Conservation (phyloP, 106 monocot genomes). For the Dactylorhiza incarnata region DNA sequence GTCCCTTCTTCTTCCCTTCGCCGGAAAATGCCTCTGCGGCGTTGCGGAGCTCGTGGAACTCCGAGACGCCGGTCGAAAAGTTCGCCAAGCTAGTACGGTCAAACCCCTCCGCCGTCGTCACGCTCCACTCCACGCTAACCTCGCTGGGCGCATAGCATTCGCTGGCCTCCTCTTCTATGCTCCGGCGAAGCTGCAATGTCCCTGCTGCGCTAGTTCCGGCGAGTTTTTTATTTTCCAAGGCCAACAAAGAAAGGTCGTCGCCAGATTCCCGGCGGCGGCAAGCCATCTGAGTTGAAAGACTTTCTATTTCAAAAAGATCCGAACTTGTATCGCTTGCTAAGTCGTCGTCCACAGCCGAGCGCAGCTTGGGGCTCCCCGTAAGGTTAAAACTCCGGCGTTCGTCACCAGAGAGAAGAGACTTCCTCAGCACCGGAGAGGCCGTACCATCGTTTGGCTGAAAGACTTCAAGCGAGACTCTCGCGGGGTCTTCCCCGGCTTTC, state of each 20-base stretch:
- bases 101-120: constrained; percentile 58
- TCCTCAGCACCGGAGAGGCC: not conserved
- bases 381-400: constrained; percentile 5
- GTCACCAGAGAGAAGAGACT: not conserved
- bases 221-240: not conserved
- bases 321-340: constrained; percentile 63
- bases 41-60: constrained; percentile 7
- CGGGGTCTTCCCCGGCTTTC: constrained; percentile 9
- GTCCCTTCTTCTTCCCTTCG: not conserved
- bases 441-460: constrained; percentile 20
- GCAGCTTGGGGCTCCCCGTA: not conserved
- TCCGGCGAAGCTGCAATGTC: not conserved
- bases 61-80: constrained; percentile 38
- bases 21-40: not conserved
- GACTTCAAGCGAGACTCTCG: constrained; percentile 41
- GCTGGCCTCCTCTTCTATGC: constrained; percentile 14
- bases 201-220: not conserved
- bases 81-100: constrained; percentile 40
- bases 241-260: not conserved
- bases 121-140: constrained; percentile 73
- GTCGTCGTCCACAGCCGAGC: not conserved
- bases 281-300: constrained; percentile 15
- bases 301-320: constrained; percentile 72
- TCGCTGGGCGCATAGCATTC: constrained; percentile 69
- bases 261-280: not conserved